Conservation (phyloP, 768 basidiomycete species). For the Tubosaeta sp. region DNA sequence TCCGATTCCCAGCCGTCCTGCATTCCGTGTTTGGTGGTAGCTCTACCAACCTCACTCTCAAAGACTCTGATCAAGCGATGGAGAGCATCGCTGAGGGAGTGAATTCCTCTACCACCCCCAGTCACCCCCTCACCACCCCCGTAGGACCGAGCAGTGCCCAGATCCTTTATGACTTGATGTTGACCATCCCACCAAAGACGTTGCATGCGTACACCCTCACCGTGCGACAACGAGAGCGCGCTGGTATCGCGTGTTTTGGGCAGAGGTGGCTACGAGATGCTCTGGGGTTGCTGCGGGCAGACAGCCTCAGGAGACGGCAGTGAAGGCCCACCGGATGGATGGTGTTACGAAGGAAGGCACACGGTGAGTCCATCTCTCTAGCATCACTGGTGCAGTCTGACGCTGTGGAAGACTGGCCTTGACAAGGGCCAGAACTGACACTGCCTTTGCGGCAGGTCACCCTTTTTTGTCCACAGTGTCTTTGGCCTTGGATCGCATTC, state of each 20-base stretch:
- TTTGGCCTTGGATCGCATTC: neutral
- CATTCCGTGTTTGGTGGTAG: conserved; percentile 14
- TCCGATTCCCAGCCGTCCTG: conserved; percentile 17
- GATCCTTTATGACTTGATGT: conserved; percentile 42
- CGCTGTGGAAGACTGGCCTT: conserved; percentile 39
- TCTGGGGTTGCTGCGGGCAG: conserved; percentile 72
- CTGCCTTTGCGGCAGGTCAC: neutral
- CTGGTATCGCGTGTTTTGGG: no score
- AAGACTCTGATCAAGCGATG: conserved; percentile 9
- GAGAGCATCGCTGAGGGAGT: conserved; percentile 7
- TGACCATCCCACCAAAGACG: conserved; percentile 60
- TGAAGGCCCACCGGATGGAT: conserved; percentile 80
- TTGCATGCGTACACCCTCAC: conserved; percentile 59
- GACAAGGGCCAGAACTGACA: neutral
- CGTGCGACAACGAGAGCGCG: conserved; percentile 80
- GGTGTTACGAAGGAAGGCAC: conserved; percentile 83
- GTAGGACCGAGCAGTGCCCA: conserved; percentile 39
- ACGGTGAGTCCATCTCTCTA: conserved; percentile 38
- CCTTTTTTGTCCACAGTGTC: neutral
- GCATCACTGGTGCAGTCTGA: neutral
- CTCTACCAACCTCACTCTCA: conserved; percentile 20
- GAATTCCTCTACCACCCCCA: conserved; percentile 11
- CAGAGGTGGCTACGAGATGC: conserved; percentile 42
- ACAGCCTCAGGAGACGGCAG: conserved; percentile 74
- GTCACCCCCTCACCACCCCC: conserved; percentile 32